A percentile compares a stretch with the other conserved stretches of the same genome.
Conservation (phyloP, 495 filamentous ascomycete genomes). For the Penicillium roqueforti region DNA sequence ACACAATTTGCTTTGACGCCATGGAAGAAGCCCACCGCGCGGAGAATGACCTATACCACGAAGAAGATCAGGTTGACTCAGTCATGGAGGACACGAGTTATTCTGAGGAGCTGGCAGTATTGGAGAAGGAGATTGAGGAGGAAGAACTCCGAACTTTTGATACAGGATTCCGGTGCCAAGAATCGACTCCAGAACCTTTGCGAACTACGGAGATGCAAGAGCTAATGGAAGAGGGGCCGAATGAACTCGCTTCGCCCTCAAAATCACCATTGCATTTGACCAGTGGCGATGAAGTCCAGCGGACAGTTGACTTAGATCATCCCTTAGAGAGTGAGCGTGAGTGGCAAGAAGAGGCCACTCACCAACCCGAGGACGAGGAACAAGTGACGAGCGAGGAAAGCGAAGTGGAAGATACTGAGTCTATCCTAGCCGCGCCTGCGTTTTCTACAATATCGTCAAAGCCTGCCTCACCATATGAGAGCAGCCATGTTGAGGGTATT, state of each 20-base stretch:
- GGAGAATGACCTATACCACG: constrained; percentile 1
- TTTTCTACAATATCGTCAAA: neutral
- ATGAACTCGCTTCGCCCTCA: neutral
- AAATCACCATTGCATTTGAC: neutral
- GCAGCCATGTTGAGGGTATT: constrained; percentile 13
- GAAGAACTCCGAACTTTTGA: neutral
- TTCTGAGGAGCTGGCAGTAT: neutral
- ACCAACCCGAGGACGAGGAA: constrained; percentile 13
- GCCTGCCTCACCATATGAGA: constrained; percentile 17
- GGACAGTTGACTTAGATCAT: neutral
- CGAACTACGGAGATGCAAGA: neutral
- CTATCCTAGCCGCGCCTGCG: constrained; percentile 17
- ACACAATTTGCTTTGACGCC: constrained; percentile 22
- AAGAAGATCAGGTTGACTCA: neutral
- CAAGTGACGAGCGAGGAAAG: constrained; percentile 16
- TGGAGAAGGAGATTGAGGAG: neutral
- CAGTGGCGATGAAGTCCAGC: neutral
- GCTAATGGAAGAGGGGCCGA: neutral
- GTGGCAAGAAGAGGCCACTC: constrained; percentile 7
- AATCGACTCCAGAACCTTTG: neutral
- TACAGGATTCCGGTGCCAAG: neutral
- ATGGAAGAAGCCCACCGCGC: constrained; percentile 22
- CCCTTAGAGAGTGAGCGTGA: neutral
- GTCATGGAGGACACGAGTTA: constrained; percentile 1
- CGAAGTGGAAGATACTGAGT: constrained; percentile 20